A percentile compares a stretch with the other conserved stretches of the same genome.
phyloP scores from a whole-genome alignment of 306 rosid species.

The Prunus mongolica region DNA sequence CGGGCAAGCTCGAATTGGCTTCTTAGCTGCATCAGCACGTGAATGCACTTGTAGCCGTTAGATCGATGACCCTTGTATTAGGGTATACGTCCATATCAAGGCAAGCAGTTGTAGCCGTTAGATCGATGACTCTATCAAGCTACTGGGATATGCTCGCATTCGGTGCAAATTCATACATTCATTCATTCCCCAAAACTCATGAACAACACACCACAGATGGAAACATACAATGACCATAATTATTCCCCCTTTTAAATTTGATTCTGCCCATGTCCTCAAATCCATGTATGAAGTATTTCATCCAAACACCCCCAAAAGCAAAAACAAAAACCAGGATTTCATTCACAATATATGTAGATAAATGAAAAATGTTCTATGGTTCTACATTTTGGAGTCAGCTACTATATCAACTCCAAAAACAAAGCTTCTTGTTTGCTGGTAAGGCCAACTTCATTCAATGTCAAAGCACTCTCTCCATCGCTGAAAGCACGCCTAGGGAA shows the following conservation, averaged over 20 bases:
- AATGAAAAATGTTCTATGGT: slow-evolving; percentile 30
- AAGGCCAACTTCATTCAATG: slow-evolving; percentile 68
- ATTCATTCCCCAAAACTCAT: not conserved
- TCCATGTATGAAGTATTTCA: slow-evolving; percentile 19
- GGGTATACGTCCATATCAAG: too few species aligned
- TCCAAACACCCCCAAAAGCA: slow-evolving; percentile 28
- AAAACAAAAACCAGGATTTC: slow-evolving; percentile 25
- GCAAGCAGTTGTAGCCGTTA: too few species aligned
- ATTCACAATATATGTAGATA: slow-evolving; percentile 23
- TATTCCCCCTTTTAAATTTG: slow-evolving; percentile 14
- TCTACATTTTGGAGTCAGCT: slow-evolving; percentile 31
- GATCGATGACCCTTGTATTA: too few species aligned
- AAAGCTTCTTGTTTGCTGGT: slow-evolving; percentile 92
- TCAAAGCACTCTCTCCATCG: slow-evolving; percentile 56
- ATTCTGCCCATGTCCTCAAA: slow-evolving; percentile 18
- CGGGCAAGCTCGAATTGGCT: too few species aligned
- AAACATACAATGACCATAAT: not conserved
- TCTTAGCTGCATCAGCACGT: too few species aligned
- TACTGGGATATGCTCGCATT: too few species aligned
- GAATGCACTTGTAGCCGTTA: too few species aligned
- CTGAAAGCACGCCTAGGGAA: slow-evolving; percentile 85
- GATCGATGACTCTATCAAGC: too few species aligned
- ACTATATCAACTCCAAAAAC: slow-evolving; percentile 69
- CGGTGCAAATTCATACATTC: too few species aligned
- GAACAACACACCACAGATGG: not conserved